Evolutionary conservation across 1,284 basidiomycete species (phyloP), one percentile per base, ranked within the genome.

Genomic region (Pholiota adiposa): DNA sequence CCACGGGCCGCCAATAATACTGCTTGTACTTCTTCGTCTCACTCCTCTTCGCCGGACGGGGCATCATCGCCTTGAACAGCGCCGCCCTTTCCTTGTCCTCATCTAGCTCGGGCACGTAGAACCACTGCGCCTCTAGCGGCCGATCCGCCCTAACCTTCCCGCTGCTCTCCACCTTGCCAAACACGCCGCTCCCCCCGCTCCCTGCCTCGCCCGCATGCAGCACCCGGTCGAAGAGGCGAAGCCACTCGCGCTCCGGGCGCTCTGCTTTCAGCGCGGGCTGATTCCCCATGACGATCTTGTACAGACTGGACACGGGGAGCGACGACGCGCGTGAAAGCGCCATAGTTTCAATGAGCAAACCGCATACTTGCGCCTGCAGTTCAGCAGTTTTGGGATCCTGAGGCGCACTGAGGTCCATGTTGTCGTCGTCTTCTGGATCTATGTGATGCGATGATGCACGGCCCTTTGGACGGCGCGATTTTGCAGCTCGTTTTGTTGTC

Each of bases 1-100:
- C 83, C 61, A 88, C 69, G 12, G 90, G 90, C 40, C 80, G 80
- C 77, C 86, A 92, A 73, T 92, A 92, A 74, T 92, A 92, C 71
- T 90, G 88, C 72, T 92, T 92, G 63, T 87, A 88, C 74, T 89
- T 88, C 79, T 86, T 90, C 70, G 89, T 90, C 73, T 85, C 88
- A 52, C 73, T 85, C 58, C 90, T 75, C 73, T 91, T 91, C 58
- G 80, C 87, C 18, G 86, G 82, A 16, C 88, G 83, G 2, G 88
- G 88, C 87, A 90, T 89, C 78, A 91, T 84, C 61, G 83, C 86
- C 62, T 77, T 72, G 55, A 91, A 81, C 55, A 92, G 72, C 60
- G 75, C 73, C 43, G 89, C 89, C 14, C 90, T 81, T 61, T 91
- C 90, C 60, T 77, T 75, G 70, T 92, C 89, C 63, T 81, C 78